A percentile compares a stretch with the other conserved stretches of the same genome.
These are phyloP conservation scores for Neurospora cerealis DNA, from an alignment of 495 filamentous ascomycete species.

Conservation along the genomic window DNA sequence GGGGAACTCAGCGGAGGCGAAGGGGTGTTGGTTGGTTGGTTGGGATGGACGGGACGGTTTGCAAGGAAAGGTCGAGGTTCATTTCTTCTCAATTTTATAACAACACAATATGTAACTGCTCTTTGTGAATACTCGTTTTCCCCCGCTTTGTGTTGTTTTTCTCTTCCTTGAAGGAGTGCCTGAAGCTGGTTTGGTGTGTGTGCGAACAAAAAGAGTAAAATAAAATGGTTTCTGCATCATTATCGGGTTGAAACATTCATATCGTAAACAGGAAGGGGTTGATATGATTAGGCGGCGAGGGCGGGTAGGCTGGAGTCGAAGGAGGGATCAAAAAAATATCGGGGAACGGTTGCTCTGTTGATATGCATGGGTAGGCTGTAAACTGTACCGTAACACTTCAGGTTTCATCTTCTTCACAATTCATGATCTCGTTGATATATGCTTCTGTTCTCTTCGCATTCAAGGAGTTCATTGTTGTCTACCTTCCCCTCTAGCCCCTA, in stretches of 20 bases:
- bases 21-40: neutral
- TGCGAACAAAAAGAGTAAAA: neutral
- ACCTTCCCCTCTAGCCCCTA: neutral
- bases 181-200: neutral
- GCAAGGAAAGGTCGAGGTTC: neutral
- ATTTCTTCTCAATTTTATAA: neutral
- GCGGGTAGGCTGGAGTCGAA: neutral
- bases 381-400: neutral
- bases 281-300: neutral
- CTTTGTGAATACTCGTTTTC: neutral
- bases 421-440: neutral
- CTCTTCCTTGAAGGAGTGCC: neutral
- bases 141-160: neutral
- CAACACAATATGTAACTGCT: neutral
- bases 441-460: neutral
- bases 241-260: neutral
- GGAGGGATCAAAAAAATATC: neutral
- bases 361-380: neutral
- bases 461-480: neutral
- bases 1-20: neutral
- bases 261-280: neutral
- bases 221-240: neutral
- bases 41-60: neutral
- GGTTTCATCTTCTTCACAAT: neutral
- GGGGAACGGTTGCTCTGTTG: neutral